These are phyloP conservation scores for Phytopythium aichiense DNA, from an alignment of 352 stramenopile genomes.

Conservation along the genomic window DNA sequence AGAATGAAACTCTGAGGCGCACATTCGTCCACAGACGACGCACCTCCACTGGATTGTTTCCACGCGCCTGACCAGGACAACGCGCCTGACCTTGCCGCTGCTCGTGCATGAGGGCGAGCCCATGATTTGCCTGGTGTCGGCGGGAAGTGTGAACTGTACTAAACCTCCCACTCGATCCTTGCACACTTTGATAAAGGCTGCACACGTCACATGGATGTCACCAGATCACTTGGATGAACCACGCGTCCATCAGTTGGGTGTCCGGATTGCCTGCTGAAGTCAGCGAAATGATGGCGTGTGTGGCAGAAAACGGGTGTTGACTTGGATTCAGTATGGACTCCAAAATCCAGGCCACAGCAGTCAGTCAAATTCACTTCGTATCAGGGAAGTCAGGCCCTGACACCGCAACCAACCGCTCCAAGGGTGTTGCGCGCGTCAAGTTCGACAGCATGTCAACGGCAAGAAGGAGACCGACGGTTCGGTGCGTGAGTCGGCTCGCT, in stretches of 20 bases:
- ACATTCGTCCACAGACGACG: too few species aligned
- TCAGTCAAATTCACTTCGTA: background rate
- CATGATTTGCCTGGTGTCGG: background rate
- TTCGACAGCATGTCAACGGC: too few species aligned
- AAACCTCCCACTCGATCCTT: background rate
- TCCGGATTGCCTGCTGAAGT: background rate
- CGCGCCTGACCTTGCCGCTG: too few species aligned
- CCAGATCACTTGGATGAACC: background rate
- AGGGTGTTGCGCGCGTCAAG: too few species aligned
- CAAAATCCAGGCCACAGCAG: background rate
- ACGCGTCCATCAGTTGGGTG: background rate
- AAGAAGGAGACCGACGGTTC: too few species aligned
- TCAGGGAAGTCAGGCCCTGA: too few species aligned
- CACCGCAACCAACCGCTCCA: too few species aligned
- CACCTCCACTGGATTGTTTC: too few species aligned
- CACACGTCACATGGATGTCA: background rate
- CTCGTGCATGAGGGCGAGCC: too few species aligned
- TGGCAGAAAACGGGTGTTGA: background rate
- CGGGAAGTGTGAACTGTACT: background rate
- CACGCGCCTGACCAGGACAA: too few species aligned
- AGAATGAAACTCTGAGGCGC: too few species aligned
- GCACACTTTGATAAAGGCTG: background rate
- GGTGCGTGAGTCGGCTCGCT: too few species aligned
- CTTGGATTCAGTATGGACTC: background rate
- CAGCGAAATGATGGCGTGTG: background rate